These are phyloP conservation scores for Yarrowia hollandica DNA, from an alignment of 805 yeast species.

Conservation along the genomic window DNA sequence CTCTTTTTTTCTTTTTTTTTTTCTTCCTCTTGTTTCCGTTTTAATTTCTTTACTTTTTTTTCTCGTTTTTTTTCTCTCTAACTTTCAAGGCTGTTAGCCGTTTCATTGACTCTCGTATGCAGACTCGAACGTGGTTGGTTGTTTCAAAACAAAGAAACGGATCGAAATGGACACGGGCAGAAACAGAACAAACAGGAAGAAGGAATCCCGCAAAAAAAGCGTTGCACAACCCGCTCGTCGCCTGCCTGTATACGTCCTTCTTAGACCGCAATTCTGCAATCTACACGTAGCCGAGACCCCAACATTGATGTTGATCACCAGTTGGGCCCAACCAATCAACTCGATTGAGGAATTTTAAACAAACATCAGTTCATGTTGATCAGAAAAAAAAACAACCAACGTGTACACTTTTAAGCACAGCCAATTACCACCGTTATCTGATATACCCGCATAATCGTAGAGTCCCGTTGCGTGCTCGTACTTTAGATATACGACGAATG, in stretches of 20 bases:
- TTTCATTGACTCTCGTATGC: conserved; percentile 3
- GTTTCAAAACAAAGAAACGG: not conserved
- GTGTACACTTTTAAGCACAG: no score
- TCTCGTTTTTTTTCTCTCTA: not conserved
- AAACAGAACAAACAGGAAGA: no score
- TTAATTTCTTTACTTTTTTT: not conserved
- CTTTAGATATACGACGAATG: not conserved
- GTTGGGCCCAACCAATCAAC: not conserved
- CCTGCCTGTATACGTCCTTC: no score
- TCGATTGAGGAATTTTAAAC: no score
- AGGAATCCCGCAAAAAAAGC: no score
- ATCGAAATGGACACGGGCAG: no score
- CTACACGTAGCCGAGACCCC: no score
- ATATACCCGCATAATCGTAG: conserved; percentile 1
- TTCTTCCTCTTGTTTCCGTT: not conserved
- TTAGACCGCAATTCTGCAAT: no score
- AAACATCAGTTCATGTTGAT: not conserved
- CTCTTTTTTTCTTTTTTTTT: not conserved
- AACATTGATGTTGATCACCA: not conserved
- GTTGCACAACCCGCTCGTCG: no score
- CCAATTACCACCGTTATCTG: not conserved
- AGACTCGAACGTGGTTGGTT: not conserved
- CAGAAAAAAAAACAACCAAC: not conserved
- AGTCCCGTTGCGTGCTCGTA: no score
- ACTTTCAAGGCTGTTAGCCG: not conserved